Conservation (phyloP, 371 early-diverging fungal species). For the Mucor irregularis region DNA sequence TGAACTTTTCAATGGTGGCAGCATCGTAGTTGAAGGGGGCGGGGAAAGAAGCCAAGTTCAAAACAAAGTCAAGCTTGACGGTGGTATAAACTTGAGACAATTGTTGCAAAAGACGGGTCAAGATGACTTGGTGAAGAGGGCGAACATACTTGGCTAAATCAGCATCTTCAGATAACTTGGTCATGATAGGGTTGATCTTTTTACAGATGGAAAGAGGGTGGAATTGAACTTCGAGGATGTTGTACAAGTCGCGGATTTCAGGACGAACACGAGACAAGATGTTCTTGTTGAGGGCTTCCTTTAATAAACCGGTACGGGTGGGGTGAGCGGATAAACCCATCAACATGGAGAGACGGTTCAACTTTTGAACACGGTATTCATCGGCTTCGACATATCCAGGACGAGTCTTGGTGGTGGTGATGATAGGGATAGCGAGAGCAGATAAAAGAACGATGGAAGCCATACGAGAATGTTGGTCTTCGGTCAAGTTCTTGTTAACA, state of each 20-base stretch:
- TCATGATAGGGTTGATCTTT: slow-evolving; percentile 87
- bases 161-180: slow-evolving; percentile 68
- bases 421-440: slow-evolving; percentile 88
- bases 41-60: slow-evolving; percentile 86
- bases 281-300: slow-evolving; percentile 85
- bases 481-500: slow-evolving; percentile 69
- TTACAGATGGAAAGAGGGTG: slow-evolving; percentile 97
- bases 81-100: slow-evolving; percentile 96
- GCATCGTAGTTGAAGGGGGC: slow-evolving; percentile 84
- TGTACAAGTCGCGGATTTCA: slow-evolving; percentile 90
- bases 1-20: slow-evolving; percentile 92
- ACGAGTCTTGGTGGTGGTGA: slow-evolving; percentile 78
- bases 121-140: slow-evolving; percentile 91
- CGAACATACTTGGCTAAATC: slow-evolving; percentile 87
- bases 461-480: slow-evolving; percentile 77
- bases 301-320: slow-evolving; percentile 87
- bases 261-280: slow-evolving; percentile 86
- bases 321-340: slow-evolving; percentile 86
- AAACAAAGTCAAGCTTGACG: slow-evolving; percentile 91
- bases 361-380: slow-evolving; percentile 83
- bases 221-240: slow-evolving; percentile 95
- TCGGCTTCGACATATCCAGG: slow-evolving; percentile 70
- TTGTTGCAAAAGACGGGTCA: slow-evolving; percentile 95
- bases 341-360: slow-evolving; percentile 83
- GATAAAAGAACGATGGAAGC: slow-evolving; percentile 92